Evolutionary conservation across 108 stramenopile species (phyloP).

Genomic region (Pinguiococcus pyrenoidosus): DNA sequence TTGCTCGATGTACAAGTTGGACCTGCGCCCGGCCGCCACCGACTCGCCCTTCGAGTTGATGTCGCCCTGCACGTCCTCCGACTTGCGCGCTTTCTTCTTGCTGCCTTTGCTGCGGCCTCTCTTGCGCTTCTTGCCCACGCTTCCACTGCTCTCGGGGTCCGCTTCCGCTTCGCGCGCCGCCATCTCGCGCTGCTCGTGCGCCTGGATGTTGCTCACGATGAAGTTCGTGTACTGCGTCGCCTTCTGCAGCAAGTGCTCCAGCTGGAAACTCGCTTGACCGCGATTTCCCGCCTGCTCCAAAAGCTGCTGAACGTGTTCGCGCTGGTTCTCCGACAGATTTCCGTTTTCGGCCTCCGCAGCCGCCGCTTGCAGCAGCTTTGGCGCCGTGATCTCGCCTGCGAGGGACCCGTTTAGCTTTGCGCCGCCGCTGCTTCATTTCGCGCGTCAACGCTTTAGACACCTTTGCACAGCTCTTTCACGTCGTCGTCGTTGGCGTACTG

Average conservation of each 20-base stretch:
- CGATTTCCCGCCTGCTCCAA: slow-evolving; percentile 14
- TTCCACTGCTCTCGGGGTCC: background rate
- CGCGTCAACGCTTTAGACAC: too few species aligned
- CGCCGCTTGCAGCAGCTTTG: too few species aligned
- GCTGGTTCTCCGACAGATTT: too few species aligned
- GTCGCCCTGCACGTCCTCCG: background rate
- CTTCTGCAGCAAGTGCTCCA: slow-evolving; percentile 20
- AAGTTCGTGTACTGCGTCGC: slow-evolving; percentile 22
- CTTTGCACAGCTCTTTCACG: too few species aligned
- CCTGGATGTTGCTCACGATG: slow-evolving; percentile 13
- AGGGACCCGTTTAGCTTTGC: too few species aligned
- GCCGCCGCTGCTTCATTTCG: too few species aligned
- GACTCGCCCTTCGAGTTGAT: background rate
- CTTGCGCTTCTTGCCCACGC: background rate
- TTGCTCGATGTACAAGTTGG: slow-evolving; percentile 4
- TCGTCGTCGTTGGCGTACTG: too few species aligned
- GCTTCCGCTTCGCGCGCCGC: background rate
- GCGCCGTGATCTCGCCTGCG: too few species aligned
- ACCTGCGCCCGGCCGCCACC: background rate
- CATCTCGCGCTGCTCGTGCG: background rate
- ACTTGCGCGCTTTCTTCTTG: background rate
- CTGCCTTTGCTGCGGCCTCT: background rate
- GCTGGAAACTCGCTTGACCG: slow-evolving; percentile 5
- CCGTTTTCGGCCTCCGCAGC: too few species aligned
- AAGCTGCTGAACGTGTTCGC: slow-evolving; percentile 22